phyloP scores from a whole-genome alignment of 345 rosid genomes.

The Dimocarpus longan region DNA sequence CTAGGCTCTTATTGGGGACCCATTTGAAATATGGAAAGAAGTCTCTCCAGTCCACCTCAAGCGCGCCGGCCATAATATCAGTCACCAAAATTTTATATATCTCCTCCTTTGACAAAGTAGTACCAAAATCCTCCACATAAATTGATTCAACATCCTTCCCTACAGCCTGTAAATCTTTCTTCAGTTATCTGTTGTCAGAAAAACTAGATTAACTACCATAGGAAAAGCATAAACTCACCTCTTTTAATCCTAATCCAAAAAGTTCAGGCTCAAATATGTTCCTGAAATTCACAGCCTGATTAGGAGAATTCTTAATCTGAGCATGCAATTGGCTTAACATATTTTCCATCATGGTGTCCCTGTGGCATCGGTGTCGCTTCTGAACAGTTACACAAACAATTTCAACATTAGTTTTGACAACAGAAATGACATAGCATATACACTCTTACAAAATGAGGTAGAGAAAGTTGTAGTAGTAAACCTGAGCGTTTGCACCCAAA shows the following conservation, averaged over 20 bases:
- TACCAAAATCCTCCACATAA: constrained; percentile 63
- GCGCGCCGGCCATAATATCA: constrained; percentile 80
- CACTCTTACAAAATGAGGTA: neutral
- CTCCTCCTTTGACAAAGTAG: constrained; percentile 57
- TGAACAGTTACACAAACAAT: constrained; percentile 24
- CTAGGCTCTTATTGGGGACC: constrained; percentile 67
- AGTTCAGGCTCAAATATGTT: constrained; percentile 73
- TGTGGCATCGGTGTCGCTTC: constrained; percentile 60
- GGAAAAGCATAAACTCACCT: constrained; percentile 46
- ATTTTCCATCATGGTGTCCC: constrained; percentile 64
- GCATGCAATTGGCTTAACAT: constrained; percentile 42
- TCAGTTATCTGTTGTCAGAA: neutral
- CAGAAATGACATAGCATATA: neutral
- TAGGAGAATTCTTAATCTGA: constrained; percentile 37
- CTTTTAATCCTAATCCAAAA: constrained; percentile 65
- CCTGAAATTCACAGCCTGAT: constrained; percentile 66
- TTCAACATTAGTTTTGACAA: neutral
- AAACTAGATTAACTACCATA: neutral
- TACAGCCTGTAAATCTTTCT: constrained; percentile 45
- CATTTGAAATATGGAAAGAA: constrained; percentile 88
- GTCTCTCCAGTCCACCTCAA: constrained; percentile 94
- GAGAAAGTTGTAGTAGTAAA: constrained; percentile 22
- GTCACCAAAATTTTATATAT: constrained; percentile 55
- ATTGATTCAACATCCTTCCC: constrained; percentile 70
- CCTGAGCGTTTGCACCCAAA: constrained; percentile 82